These are phyloP conservation scores for Eucalyptus polyanthemos DNA, from an alignment of 345 rosid genomes.

Conservation along the genomic window DNA sequence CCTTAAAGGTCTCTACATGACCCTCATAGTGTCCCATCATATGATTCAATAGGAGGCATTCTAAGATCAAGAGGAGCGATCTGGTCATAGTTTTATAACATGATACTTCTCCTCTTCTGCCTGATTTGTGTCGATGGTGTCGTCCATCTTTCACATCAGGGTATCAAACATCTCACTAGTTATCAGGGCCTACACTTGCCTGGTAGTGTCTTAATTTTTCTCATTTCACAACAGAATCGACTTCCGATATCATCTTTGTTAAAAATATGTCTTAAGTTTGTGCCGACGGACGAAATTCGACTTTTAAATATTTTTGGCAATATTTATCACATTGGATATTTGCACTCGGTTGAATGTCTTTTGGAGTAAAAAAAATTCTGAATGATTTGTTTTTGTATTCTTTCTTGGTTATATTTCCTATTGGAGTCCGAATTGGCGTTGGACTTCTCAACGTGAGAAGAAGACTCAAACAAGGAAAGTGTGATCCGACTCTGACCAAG, in stretches of 20 bases:
- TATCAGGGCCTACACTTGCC: not conserved
- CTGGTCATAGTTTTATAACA: too few relatives aligned
- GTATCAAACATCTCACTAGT: not conserved
- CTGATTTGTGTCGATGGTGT: not conserved
- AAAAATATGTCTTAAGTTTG: too few relatives aligned
- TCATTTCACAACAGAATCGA: accelerated
- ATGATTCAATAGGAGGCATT: not conserved
- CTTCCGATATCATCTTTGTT: not conserved
- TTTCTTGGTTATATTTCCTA: too few relatives aligned
- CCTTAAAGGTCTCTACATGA: not conserved
- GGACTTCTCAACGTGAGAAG: too few relatives aligned
- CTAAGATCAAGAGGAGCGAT: not conserved
- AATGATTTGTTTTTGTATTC: too few relatives aligned
- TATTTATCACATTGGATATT: too few relatives aligned
- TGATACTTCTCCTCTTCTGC: not conserved
- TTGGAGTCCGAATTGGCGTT: too few relatives aligned
- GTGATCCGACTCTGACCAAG: too few relatives aligned
- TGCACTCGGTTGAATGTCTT: too few relatives aligned
- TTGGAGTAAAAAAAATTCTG: too few relatives aligned
- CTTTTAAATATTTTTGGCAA: too few relatives aligned
- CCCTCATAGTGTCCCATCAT: not conserved
- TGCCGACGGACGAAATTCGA: accelerated
- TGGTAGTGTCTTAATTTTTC: not conserved
- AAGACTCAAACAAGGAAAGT: too few relatives aligned
- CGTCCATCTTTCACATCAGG: not conserved